These are phyloP conservation scores for Pythium sukuiense DNA, from an alignment of 352 stramenopile genomes.

Conservation along the genomic window DNA sequence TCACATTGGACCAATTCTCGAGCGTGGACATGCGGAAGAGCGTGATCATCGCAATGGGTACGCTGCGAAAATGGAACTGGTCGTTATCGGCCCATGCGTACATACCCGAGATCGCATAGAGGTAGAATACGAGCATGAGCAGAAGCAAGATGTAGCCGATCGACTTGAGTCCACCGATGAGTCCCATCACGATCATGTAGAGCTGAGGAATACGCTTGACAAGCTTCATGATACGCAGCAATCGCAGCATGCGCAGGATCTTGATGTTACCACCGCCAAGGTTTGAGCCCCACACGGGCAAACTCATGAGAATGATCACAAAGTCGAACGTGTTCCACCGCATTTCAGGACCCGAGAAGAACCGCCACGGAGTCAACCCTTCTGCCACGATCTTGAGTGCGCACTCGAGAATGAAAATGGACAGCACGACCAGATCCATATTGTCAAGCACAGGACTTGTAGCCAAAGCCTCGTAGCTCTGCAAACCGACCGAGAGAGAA, in stretches of 20 bases:
- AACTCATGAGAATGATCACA: conserved; percentile 78
- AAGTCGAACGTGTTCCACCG: conserved; percentile 88
- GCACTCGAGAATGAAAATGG: conserved; percentile 78
- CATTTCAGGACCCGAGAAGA: conserved; percentile 76
- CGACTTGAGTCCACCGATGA: conserved; percentile 85
- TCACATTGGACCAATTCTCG: conserved; percentile 77
- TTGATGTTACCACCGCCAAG: conserved; percentile 67
- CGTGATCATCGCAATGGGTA: conserved; percentile 82
- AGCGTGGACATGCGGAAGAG: conserved; percentile 83
- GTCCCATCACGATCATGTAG: conserved; percentile 91
- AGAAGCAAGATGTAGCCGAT: conserved; percentile 91
- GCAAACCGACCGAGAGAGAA: conserved; percentile 75
- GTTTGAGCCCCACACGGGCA: conserved; percentile 61
- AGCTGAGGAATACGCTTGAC: conserved; percentile 88
- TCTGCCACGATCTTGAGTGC: conserved; percentile 80
- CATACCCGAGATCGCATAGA: conserved; percentile 91
- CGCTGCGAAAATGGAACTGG: conserved; percentile 78
- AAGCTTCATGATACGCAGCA: conserved; percentile 90
- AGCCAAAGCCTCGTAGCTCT: conserved; percentile 65
- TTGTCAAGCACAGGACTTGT: conserved; percentile 48
- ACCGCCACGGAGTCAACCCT: conserved; percentile 65
- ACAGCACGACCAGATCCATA: conserved; percentile 64
- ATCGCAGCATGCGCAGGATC: conserved; percentile 82
- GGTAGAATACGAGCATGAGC: conserved; percentile 86
- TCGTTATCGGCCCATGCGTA: conserved; percentile 89